Evolutionary conservation across 164 flowering plant genomes (phyloP).

Genomic region (Hamamelis virginiana): DNA sequence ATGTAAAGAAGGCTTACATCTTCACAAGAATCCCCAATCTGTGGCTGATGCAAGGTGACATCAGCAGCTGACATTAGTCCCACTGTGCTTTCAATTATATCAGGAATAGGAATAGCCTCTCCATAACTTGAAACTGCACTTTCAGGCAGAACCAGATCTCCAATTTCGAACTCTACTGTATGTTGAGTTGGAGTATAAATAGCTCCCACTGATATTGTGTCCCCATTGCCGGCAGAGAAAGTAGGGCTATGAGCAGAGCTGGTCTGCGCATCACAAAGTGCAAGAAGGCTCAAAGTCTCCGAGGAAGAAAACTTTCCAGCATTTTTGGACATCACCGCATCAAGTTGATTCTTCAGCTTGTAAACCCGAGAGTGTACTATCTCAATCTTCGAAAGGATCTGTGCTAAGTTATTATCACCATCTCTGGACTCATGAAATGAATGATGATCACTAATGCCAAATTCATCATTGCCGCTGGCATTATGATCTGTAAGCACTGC

Average conservation of each 20-base stretch:
- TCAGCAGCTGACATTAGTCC: conserved; percentile 60
- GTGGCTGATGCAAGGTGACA: conserved; percentile 50
- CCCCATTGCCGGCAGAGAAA: conserved; percentile 63
- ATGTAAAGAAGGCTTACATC: conserved; percentile 46
- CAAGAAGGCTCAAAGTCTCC: conserved; percentile 67
- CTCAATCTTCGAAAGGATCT: conserved; percentile 68
- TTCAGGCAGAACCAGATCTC: conserved; percentile 50
- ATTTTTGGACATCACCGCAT: conserved; percentile 44
- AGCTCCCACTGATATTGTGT: conserved; percentile 41
- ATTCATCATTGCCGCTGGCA: conserved; percentile 32
- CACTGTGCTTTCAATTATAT: conserved; percentile 75
- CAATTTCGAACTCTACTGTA: conserved; percentile 49
- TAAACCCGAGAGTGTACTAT: conserved; percentile 47
- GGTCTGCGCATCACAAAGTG: conserved; percentile 47
- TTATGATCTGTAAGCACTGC: conserved; percentile 45
- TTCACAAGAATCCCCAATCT: conserved; percentile 62
- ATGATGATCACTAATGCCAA: conserved; percentile 34
- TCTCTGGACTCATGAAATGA: conserved; percentile 35
- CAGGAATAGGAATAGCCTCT: conserved; percentile 58
- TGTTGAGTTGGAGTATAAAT: conserved; percentile 35
- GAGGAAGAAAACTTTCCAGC: conserved; percentile 61
- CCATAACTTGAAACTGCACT: conserved; percentile 59
- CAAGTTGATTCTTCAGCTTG: conserved; percentile 55
- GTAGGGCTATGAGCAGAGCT: conserved; percentile 68
- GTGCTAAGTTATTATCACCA: conserved; percentile 44